phyloP scores from a whole-genome alignment of 352 stramenopile species.

The Globisporangium polare region DNA sequence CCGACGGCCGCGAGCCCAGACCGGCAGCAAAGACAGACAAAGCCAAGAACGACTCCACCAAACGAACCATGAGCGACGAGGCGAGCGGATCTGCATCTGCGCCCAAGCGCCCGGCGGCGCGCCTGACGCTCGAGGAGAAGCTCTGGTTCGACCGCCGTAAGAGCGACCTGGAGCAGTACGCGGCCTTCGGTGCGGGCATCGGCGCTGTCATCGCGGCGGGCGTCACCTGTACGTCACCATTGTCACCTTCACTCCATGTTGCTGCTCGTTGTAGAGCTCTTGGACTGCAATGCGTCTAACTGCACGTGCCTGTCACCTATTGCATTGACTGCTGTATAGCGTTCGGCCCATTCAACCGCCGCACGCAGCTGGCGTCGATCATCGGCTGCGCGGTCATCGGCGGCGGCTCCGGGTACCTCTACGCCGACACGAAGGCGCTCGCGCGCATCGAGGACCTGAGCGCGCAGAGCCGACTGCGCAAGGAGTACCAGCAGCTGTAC shows the following conservation, averaged over 20 bases:
- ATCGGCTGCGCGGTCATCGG: constrained; percentile 56
- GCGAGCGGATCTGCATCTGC: not conserved
- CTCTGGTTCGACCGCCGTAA: constrained; percentile 75
- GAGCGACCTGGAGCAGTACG: constrained; percentile 63
- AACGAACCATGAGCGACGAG: constrained; percentile 19
- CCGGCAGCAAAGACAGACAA: not conserved
- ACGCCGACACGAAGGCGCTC: constrained; percentile 68
- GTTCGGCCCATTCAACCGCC: constrained; percentile 61
- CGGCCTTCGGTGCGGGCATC: constrained; percentile 49
- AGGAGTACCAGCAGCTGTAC: constrained; percentile 80
- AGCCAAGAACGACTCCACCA: not conserved
- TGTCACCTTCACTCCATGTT: not conserved
- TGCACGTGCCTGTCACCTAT: not conserved
- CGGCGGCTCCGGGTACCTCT: constrained; percentile 54
- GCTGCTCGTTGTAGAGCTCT: not conserved
- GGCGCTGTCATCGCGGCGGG: constrained; percentile 43
- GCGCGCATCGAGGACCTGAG: constrained; percentile 73
- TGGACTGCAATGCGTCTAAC: not conserved
- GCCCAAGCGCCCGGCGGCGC: constrained; percentile 19
- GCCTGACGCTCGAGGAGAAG: constrained; percentile 79
- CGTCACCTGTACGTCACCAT: constrained; percentile 43
- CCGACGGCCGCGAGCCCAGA: not conserved
- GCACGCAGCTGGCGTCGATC: constrained; percentile 59
- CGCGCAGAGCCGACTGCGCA: constrained; percentile 66
- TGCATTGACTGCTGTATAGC: constrained; percentile 21